Conservation (phyloP, 176 grass and related monocot genomes). For the Cenchrus fungigraminus region DNA sequence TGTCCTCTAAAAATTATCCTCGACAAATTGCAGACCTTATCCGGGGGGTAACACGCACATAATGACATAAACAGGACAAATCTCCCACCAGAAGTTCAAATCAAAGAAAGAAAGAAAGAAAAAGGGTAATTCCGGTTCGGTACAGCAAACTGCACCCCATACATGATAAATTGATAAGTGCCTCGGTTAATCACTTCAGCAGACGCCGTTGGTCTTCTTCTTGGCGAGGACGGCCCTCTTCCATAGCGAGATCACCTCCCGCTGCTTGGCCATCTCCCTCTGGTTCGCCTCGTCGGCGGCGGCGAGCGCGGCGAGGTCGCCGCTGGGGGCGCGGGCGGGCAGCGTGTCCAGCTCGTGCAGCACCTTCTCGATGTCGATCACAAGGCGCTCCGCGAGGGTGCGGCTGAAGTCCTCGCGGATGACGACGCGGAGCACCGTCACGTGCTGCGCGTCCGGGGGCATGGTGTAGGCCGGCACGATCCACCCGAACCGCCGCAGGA, state of each 20-base stretch:
- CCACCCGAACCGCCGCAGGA: constrained; percentile 85
- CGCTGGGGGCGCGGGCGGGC: constrained; percentile 32
- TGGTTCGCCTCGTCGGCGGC: constrained; percentile 1
- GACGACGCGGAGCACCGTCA: constrained; percentile 76
- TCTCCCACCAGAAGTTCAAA: neutral
- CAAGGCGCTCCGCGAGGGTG: constrained; percentile 86
- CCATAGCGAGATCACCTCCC: constrained; percentile 58
- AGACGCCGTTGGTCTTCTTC: constrained; percentile 73
- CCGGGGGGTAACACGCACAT: neutral
- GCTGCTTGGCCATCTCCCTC: constrained; percentile 32
- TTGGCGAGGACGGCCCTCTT: constrained; percentile 57
- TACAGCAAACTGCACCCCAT: neutral
- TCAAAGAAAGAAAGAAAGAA: neutral
- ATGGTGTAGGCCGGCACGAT: constrained; percentile 96
- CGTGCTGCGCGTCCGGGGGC: constrained; percentile 79
- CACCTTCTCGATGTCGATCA: constrained; percentile 73
- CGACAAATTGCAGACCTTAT: neutral
- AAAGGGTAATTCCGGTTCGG: neutral
- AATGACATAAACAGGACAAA: neutral
- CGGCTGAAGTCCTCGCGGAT: constrained; percentile 91
- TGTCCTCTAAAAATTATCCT: constrained; percentile 1
- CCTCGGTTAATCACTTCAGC: constrained; percentile 18
- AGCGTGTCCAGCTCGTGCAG: constrained; percentile 73
- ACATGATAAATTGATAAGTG: neutral
- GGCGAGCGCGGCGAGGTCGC: constrained; percentile 4